Percentiles rank a stretch among this genome's conserved stretches.
Evolutionary conservation across 2,329 filamentous ascomycete species (phyloP).

Genomic region (Epichloe coenophiala): DNA sequence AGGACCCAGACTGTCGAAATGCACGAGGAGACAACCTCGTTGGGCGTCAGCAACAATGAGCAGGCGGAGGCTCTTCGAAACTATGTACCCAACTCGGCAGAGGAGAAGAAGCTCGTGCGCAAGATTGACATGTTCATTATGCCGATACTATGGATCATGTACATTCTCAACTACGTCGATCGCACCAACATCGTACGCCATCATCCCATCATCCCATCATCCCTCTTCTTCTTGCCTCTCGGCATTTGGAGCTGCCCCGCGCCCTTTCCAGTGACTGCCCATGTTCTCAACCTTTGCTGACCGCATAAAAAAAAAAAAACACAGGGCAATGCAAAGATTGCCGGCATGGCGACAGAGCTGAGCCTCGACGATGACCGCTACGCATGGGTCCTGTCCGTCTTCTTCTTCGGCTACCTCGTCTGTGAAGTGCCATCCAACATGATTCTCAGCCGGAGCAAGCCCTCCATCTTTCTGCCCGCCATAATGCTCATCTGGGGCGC

Average conservation of each 20-base stretch:
- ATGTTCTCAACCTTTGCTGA: too few relatives aligned
- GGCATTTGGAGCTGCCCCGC: too few relatives aligned
- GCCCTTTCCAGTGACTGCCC: too few relatives aligned
- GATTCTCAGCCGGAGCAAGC: conserved; percentile 30
- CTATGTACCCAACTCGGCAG: conserved; percentile 13
- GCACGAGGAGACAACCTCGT: not conserved
- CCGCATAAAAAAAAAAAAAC: too few relatives aligned
- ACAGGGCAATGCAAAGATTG: conserved; percentile 5
- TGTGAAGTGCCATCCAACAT: conserved; percentile 51
- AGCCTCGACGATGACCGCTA: conserved; percentile 2
- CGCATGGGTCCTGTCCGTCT: conserved; percentile 5
- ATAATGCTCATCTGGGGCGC: conserved; percentile 3
- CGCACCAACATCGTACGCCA: conserved; percentile 44
- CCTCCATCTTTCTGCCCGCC: conserved; percentile 3
- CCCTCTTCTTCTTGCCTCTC: not conserved
- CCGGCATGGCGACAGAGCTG: conserved; percentile 5
- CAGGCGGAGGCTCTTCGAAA: conserved; percentile 13
- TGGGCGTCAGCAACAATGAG: conserved; percentile 8
- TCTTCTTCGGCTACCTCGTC: conserved; percentile 15
- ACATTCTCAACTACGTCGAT: conserved; percentile 46
- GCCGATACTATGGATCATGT: conserved; percentile 44
- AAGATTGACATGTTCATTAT: conserved; percentile 27
- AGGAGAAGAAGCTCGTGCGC: conserved; percentile 20
- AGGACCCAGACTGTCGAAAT: not conserved
- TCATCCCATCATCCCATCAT: not conserved